These are phyloP conservation scores for Fermentozyma sake DNA, from an alignment of 1,139 yeast genomes.

Conservation along the genomic window DNA sequence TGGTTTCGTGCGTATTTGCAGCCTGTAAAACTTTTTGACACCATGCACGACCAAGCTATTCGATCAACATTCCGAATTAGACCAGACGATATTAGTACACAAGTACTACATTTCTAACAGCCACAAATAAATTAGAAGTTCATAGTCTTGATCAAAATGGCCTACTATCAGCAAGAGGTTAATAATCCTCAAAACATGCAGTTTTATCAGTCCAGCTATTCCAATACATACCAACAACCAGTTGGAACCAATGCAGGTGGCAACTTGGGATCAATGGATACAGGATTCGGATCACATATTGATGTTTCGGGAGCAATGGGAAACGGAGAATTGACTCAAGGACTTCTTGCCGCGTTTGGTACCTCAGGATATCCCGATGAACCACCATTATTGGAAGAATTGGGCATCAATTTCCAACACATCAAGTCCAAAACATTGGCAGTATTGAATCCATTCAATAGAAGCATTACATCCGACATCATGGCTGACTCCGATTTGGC, in stretches of 20 bases:
- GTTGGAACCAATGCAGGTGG: constrained; percentile 9
- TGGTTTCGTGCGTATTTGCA: no score
- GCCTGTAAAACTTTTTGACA: no score
- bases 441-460: constrained; percentile 73
- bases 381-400: constrained; percentile 85
- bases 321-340: constrained; percentile 59
- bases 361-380: constrained; percentile 93
- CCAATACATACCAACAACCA: constrained; percentile 25
- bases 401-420: constrained; percentile 89
- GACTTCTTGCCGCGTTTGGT: constrained; percentile 87
- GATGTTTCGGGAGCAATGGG: constrained; percentile 50
- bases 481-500: constrained; percentile 92
- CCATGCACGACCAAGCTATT: no score
- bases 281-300: constrained; percentile 31
- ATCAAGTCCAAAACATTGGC: constrained; percentile 82
- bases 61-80: no score
- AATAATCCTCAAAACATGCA: constrained; percentile 39
- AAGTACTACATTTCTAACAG: no score
- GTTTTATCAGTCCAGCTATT: constrained; percentile 42
- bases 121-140: no score
- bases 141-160: constrained; percentile 28
- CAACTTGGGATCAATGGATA: constrained; percentile 37
- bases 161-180: constrained; percentile 37
- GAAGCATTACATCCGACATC: constrained; percentile 61
- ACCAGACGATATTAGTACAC: no score